phyloP scores from a whole-genome alignment of 192 early-diverging fungal species.

The Blastocladiella britannica region DNA sequence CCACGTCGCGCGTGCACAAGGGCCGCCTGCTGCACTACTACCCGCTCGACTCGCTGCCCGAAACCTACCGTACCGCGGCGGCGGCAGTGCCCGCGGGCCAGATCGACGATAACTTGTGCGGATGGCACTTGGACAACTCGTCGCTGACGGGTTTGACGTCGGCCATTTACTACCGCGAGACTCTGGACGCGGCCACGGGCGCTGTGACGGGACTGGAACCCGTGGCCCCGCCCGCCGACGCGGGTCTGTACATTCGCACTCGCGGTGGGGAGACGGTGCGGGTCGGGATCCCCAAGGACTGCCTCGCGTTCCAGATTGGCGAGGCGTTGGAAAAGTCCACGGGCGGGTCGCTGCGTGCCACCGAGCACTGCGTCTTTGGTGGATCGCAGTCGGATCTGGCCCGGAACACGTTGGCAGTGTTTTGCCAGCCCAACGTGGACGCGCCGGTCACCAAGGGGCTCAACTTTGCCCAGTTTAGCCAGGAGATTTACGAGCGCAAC shows the following conservation, averaged over 20 bases:
- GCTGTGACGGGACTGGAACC: slow-evolving; percentile 9
- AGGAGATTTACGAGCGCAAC: slow-evolving; percentile 10
- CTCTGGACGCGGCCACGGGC: slow-evolving; percentile 6
- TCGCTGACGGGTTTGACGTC: slow-evolving; percentile 39
- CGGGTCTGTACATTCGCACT: slow-evolving; percentile 38
- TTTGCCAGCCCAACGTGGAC: slow-evolving; percentile 42
- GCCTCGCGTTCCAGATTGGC: slow-evolving; percentile 46
- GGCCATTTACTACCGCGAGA: slow-evolving; percentile 36
- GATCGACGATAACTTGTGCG: slow-evolving; percentile 34
- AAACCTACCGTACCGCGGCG: too few species aligned
- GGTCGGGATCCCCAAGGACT: slow-evolving; percentile 33
- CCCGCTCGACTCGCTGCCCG: slow-evolving; percentile 14
- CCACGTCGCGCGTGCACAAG: slow-evolving; percentile 27
- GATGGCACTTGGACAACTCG: slow-evolving; percentile 45
- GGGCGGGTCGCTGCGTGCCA: slow-evolving; percentile 28
- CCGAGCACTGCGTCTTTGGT: slow-evolving; percentile 38
- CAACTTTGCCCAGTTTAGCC: slow-evolving; percentile 27
- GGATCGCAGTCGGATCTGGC: slow-evolving; percentile 15
- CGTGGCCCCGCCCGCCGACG: slow-evolving; percentile 14
- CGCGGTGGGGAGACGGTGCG: slow-evolving; percentile 21
- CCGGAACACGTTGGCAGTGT: slow-evolving; percentile 47
- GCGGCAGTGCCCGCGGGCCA: slow-evolving; percentile 4
- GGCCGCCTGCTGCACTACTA: slow-evolving; percentile 48
- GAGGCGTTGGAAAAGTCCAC: slow-evolving; percentile 34
- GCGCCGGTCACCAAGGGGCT: slow-evolving; percentile 12